Conservation (phyloP, 2,329 filamentous ascomycete genomes). For the Trichoderma breve region DNA sequence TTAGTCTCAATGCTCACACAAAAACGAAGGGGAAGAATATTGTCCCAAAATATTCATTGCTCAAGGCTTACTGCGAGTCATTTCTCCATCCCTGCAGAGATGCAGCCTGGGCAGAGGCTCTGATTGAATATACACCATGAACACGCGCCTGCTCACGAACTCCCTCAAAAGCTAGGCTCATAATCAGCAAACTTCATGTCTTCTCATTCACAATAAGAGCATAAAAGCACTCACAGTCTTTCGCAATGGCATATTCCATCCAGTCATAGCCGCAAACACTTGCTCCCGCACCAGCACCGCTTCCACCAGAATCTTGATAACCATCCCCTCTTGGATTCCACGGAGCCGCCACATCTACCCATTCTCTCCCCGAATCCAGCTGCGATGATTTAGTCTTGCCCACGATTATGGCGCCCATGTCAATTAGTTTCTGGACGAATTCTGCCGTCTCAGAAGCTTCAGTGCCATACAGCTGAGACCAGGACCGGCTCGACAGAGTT, state of each 20-base stretch:
- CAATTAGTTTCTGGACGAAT: slow-evolving; percentile 54
- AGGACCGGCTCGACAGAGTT: slow-evolving; percentile 57
- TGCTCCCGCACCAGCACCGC: slow-evolving; percentile 40
- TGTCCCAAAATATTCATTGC: background rate
- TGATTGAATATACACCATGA: slow-evolving; percentile 34
- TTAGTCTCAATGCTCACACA: background rate
- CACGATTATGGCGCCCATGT: slow-evolving; percentile 56
- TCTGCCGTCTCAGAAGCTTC: slow-evolving; percentile 45
- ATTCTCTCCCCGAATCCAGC: slow-evolving; percentile 45
- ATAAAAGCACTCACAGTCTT: slow-evolving; percentile 34
- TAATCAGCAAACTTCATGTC: background rate
- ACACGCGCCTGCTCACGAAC: slow-evolving; percentile 24
- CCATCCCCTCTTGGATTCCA: slow-evolving; percentile 49
- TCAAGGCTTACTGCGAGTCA: slow-evolving; percentile 26
- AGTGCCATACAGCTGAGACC: slow-evolving; percentile 50
- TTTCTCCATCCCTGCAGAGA: slow-evolving; percentile 21
- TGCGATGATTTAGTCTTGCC: slow-evolving; percentile 54
- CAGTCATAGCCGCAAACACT: slow-evolving; percentile 42
- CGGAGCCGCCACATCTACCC: slow-evolving; percentile 40
- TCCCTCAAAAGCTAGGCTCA: slow-evolving; percentile 24
- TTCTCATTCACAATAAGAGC: background rate
- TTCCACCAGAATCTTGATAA: slow-evolving; percentile 38
- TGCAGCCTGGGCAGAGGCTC: slow-evolving; percentile 22
- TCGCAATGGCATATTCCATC: slow-evolving; percentile 38
- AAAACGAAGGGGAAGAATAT: background rate